phyloP scores from a whole-genome alignment of 139 green algal species.

The Zygnema cylindricum region DNA sequence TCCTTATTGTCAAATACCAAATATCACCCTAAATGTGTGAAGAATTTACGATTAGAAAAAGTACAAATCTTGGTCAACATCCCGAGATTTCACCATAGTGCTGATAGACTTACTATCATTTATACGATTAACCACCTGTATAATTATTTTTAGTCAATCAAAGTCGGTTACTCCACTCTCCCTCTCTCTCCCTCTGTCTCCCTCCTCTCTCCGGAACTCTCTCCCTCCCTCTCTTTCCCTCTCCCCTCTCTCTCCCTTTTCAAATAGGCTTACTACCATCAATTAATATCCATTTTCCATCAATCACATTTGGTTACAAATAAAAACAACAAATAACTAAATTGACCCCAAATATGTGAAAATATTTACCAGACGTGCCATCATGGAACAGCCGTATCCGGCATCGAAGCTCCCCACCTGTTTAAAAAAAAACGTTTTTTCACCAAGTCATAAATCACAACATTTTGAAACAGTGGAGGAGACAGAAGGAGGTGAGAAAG shows the following conservation, averaged over 20 bases:
- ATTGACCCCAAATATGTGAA: background rate
- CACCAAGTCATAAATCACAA: conserved; percentile 61
- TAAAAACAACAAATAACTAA: background rate
- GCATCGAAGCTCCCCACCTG: conserved; percentile 88
- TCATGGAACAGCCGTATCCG: conserved; percentile 92
- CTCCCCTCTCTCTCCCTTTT: background rate
- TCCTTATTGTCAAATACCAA: too few relatives aligned
- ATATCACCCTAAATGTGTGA: too few relatives aligned
- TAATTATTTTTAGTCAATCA: too few relatives aligned
- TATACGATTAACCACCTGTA: too few relatives aligned
- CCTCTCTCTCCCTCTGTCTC: background rate
- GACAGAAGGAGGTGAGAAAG: conserved; percentile 76
- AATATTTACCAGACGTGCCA: background rate
- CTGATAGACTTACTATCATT: too few relatives aligned
- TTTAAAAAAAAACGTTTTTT: background rate
- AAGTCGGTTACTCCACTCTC: background rate
- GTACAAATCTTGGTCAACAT: too few relatives aligned
- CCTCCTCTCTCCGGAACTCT: background rate
- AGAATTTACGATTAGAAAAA: too few relatives aligned
- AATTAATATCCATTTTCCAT: background rate
- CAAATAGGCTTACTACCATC: background rate
- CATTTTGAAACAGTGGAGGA: conserved; percentile 95
- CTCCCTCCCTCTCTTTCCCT: conserved; percentile 3
- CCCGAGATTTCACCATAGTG: too few relatives aligned
- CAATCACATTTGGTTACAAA: background rate